Evolutionary conservation across 2,329 filamentous ascomycete genomes (phyloP).

Genomic region (Dothideomycetidae sp.): DNA sequence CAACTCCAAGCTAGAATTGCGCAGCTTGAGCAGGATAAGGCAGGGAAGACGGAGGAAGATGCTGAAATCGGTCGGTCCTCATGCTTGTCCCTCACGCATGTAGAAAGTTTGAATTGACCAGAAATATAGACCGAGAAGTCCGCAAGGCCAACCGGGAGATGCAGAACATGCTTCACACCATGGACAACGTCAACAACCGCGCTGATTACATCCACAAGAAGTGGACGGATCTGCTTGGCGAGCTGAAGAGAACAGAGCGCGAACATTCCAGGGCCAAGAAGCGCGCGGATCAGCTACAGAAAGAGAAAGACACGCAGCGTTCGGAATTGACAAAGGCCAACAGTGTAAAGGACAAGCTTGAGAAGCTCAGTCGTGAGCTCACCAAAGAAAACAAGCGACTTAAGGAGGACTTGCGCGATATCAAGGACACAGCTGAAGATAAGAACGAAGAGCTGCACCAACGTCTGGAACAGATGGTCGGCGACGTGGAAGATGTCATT

Average conservation of each 20-base stretch:
- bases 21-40: constrained; percentile 84
- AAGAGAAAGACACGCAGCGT: constrained; percentile 83
- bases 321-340: constrained; percentile 82
- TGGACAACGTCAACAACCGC: constrained; percentile 83
- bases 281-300: constrained; percentile 82
- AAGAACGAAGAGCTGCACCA: constrained; percentile 74
- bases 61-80: constrained; percentile 70
- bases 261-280: constrained; percentile 96
- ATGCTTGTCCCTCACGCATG: background rate
- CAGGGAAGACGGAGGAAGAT: constrained; percentile 89
- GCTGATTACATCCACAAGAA: constrained; percentile 83
- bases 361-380: constrained; percentile 87
- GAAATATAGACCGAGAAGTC: constrained; percentile 64
- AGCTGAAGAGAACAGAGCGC: constrained; percentile 90
- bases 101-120: constrained; percentile 2
- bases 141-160: constrained; percentile 88
- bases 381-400: constrained; percentile 97
- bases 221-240: constrained; percentile 78
- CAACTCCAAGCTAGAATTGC: constrained; percentile 86
- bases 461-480: constrained; percentile 64
- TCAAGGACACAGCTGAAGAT: constrained; percentile 72
- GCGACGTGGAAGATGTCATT: constrained; percentile 78
- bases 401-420: constrained; percentile 79
- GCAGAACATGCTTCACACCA: constrained; percentile 66
- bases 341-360: constrained; percentile 85